These are phyloP conservation scores for Ceratocystis colombiana DNA, from an alignment of 2,329 filamentous ascomycete genomes.

Conservation along the genomic window DNA sequence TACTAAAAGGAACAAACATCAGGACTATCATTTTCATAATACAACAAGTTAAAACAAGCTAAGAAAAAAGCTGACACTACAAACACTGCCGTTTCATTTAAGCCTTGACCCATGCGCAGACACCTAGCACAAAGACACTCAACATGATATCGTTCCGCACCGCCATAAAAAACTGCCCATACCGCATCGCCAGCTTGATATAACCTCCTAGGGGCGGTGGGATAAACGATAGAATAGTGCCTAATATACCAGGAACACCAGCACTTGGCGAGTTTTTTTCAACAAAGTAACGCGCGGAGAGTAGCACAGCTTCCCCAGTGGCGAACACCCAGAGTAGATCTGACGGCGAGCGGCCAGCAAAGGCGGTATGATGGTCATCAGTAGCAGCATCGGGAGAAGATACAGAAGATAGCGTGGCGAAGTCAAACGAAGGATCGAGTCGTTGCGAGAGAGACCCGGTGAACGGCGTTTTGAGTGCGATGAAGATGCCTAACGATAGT, in stretches of 20 bases:
- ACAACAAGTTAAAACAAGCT: neutral
- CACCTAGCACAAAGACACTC: slow-evolving; percentile 64
- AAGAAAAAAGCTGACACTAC: neutral
- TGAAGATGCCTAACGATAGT: slow-evolving; percentile 58
- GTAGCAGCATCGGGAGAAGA: slow-evolving; percentile 30
- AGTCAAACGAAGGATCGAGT: slow-evolving; percentile 32
- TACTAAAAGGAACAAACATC: too few relatives aligned
- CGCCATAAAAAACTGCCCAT: slow-evolving; percentile 60
- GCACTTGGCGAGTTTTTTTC: slow-evolving; percentile 43
- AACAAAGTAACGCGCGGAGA: slow-evolving; percentile 60
- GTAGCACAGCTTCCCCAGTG: slow-evolving; percentile 61
- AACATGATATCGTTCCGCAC: slow-evolving; percentile 64
- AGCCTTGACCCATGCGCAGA: slow-evolving; percentile 39
- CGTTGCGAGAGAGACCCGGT: slow-evolving; percentile 55
- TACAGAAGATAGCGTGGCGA: slow-evolving; percentile 28
- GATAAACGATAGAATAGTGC: slow-evolving; percentile 53
- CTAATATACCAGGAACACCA: slow-evolving; percentile 39
- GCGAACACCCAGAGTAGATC: slow-evolving; percentile 69
- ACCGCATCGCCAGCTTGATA: slow-evolving; percentile 51
- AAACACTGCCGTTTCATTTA: neutral
- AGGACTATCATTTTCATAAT: too few relatives aligned
- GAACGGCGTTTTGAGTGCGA: slow-evolving; percentile 58
- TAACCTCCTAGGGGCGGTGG: slow-evolving; percentile 55
- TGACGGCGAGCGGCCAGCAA: slow-evolving; percentile 31
- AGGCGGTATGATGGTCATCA: slow-evolving; percentile 17